Conservation (phyloP, 352 stramenopile species). For the Nothophytophthora sp. region DNA sequence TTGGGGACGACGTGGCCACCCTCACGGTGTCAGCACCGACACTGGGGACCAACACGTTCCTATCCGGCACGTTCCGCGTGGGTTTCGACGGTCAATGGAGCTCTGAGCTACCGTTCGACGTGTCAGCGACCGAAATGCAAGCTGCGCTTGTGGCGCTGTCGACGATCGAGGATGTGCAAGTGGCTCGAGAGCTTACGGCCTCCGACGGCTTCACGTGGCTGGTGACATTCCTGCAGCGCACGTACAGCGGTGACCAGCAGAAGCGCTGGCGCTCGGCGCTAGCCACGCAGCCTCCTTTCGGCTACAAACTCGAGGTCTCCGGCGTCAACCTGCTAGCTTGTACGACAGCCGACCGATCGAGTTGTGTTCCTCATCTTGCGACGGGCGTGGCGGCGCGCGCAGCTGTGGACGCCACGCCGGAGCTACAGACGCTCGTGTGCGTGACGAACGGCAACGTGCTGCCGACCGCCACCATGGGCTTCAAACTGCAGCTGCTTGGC, state of each 20-base stretch:
- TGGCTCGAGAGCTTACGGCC: slow-evolving; percentile 52
- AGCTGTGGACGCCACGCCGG: slow-evolving; percentile 37
- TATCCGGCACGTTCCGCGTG: slow-evolving; percentile 89
- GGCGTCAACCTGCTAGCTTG: slow-evolving; percentile 63
- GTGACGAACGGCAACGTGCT: slow-evolving; percentile 13
- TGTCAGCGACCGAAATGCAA: slow-evolving; percentile 84
- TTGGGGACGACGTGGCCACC: slow-evolving; percentile 58
- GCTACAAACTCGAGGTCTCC: slow-evolving; percentile 58
- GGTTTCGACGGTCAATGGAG: slow-evolving; percentile 89
- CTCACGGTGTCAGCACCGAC: slow-evolving; percentile 74
- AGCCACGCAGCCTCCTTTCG: slow-evolving; percentile 26
- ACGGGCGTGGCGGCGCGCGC: slow-evolving; percentile 52
- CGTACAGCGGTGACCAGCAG: slow-evolving; percentile 61
- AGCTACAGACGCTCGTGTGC: slow-evolving; percentile 69
- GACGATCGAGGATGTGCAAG: slow-evolving; percentile 58
- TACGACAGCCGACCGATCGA: slow-evolving; percentile 32
- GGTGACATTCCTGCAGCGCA: slow-evolving; percentile 61
- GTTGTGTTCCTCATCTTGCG: slow-evolving; percentile 42
- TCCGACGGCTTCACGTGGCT: slow-evolving; percentile 82
- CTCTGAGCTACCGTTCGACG: slow-evolving; percentile 83
- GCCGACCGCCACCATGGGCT: slow-evolving; percentile 27
- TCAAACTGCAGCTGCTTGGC: slow-evolving; percentile 69
- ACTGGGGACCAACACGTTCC: slow-evolving; percentile 35
- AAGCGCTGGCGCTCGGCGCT: slow-evolving; percentile 47
- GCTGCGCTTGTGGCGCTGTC: slow-evolving; percentile 42